Percentiles rank a stretch among this genome's conserved stretches.
Evolutionary conservation across 129 eudicot species (phyloP).

Genomic region (Artemisia annua): DNA sequence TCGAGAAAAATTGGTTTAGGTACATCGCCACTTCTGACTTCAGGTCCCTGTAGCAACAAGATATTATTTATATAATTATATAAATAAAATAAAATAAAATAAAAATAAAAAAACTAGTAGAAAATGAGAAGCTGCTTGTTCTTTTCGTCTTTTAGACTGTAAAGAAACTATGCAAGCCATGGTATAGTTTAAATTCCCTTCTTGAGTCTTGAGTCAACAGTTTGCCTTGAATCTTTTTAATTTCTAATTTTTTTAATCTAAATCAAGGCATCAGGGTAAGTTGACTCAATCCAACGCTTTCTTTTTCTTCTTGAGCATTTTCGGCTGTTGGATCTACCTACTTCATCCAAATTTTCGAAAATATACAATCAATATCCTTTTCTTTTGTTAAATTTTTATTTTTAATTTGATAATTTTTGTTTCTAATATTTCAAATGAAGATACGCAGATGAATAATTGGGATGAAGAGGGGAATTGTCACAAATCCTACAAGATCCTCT

Average conservation of each 20-base stretch:
- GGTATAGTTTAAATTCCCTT: not conserved
- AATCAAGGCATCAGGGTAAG: not conserved
- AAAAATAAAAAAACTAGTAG: no score
- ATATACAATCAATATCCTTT: not conserved
- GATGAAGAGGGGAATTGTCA: not conserved
- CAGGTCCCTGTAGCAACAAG: conserved; percentile 76
- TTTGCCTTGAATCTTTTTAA: not conserved
- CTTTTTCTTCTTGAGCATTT: not conserved
- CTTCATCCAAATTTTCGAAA: not conserved
- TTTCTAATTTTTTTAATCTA: not conserved
- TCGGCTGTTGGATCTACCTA: not conserved
- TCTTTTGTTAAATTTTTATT: not conserved
- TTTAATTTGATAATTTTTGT: not conserved
- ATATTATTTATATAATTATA: no score
- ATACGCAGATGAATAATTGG: not conserved
- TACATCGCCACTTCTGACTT: conserved; percentile 98
- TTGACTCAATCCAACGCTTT: not conserved
- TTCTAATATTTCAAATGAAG: not conserved
- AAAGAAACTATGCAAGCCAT: not conserved
- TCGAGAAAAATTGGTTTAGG: conserved; percentile 76
- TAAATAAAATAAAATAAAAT: no score
- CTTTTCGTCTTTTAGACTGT: no score
- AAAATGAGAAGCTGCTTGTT: no score
- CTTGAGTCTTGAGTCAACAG: not conserved
- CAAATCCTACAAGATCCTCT: not conserved